Conservation (phyloP, 306 rosid species). For the Mimosa bimucronata region DNA sequence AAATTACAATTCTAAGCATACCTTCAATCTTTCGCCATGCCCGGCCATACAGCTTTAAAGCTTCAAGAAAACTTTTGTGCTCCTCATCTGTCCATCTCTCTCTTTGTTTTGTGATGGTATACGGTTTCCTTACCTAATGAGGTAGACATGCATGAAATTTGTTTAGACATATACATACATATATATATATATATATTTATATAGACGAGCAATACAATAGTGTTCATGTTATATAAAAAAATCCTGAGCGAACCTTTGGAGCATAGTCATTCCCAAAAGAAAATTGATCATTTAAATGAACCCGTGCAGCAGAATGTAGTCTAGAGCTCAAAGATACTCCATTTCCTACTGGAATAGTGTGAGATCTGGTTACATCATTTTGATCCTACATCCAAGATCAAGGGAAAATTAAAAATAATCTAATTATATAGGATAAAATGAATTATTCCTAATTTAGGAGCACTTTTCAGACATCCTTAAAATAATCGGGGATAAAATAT, state of each 20-base stretch:
- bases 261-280: constrained; percentile 58
- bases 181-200: too few species aligned
- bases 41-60: constrained; percentile 76
- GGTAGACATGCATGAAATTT: constrained; percentile 9
- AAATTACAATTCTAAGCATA: constrained; percentile 25
- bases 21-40: constrained; percentile 92
- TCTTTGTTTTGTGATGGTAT: constrained; percentile 83
- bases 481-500: constrained; percentile 17
- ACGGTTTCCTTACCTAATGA: constrained; percentile 74
- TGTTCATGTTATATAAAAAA: not conserved
- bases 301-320: constrained; percentile 41
- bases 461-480: constrained; percentile 5
- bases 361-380: constrained; percentile 39
- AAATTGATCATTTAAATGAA: constrained; percentile 55
- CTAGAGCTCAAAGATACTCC: constrained; percentile 43
- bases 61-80: constrained; percentile 81
- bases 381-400: constrained; percentile 53
- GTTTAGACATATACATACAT: constrained; percentile 28
- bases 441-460: not conserved
- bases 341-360: constrained; percentile 36
- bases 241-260: constrained; percentile 57
- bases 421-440: constrained; percentile 8
- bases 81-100: constrained; percentile 94
- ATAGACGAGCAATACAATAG: constrained; percentile 16
- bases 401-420: constrained; percentile 25